Evolutionary conservation across 1,284 basidiomycete genomes (phyloP).

Genomic region (Ganoderma meredithae): DNA sequence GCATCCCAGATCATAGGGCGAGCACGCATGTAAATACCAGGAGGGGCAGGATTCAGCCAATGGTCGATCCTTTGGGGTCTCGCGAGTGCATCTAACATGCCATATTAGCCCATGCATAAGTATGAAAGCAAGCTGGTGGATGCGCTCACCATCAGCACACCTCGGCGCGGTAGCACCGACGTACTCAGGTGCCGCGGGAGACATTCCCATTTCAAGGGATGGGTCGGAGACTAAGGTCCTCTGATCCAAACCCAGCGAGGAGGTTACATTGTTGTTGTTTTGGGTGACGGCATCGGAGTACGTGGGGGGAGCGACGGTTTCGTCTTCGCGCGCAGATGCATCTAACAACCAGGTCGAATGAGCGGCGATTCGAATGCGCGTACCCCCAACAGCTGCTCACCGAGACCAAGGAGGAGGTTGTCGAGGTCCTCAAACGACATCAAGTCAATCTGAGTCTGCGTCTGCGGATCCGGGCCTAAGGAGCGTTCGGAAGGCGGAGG

Average conservation of each 20-base stretch:
- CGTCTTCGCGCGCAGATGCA: not conserved
- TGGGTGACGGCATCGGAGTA: not conserved
- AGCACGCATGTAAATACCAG: constrained; percentile 14
- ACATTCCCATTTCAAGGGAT: no score
- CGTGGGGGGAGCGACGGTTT: not conserved
- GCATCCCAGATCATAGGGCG: constrained; percentile 9
- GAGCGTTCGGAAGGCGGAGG: not conserved
- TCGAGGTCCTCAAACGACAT: constrained; percentile 1
- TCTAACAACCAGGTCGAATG: not conserved
- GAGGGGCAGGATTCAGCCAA: not conserved
- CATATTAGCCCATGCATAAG: not conserved
- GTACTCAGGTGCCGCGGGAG: not conserved
- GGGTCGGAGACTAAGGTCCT: no score
- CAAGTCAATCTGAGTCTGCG: not conserved
- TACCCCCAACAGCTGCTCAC: not conserved
- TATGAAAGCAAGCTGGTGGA: no score
- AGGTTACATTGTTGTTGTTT: not conserved
- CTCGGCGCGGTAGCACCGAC: not conserved
- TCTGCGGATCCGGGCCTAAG: not conserved
- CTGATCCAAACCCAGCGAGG: not conserved
- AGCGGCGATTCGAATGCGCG: not conserved
- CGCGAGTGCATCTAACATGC: not conserved
- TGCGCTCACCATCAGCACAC: not conserved
- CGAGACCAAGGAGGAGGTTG: not conserved
- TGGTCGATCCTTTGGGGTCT: not conserved